Percentiles rank a stretch among this genome's conserved stretches.
Conservation (phyloP, 148 eudicot species). For the Polygonum maritimum region DNA sequence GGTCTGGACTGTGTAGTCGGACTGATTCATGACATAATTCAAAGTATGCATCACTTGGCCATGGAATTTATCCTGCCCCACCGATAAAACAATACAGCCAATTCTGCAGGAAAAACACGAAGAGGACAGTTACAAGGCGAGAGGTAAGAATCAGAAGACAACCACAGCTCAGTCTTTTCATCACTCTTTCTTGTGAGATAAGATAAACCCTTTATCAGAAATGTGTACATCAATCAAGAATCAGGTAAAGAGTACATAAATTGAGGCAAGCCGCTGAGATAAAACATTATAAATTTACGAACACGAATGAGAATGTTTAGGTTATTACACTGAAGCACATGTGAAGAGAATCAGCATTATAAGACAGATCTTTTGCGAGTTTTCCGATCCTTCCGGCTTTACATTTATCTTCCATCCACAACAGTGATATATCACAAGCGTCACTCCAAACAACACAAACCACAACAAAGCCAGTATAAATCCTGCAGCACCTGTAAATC, state of each 20-base stretch:
- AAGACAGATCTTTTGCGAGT: constrained; percentile 47
- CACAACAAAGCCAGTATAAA: constrained; percentile 58
- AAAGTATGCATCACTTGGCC: constrained; percentile 62
- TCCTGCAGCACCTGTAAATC: constrained; percentile 81
- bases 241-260: background rate
- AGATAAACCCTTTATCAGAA: background rate
- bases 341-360: constrained; percentile 62
- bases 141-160: background rate
- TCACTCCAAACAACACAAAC: constrained; percentile 66
- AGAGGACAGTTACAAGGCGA: background rate
- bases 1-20: constrained; percentile 76
- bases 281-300: background rate
- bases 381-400: constrained; percentile 35
- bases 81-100: constrained; percentile 73
- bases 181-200: background rate
- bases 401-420: constrained; percentile 67
- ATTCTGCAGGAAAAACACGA: constrained; percentile 29
- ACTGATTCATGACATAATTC: constrained; percentile 79
- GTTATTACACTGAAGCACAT: constrained; percentile 71
- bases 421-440: constrained; percentile 55
- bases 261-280: background rate
- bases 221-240: background rate
- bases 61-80: constrained; percentile 72
- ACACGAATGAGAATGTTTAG: constrained; percentile 13
- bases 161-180: background rate